phyloP scores from a whole-genome alignment of 257 asterid species.

The Fraxinus excelsior region DNA sequence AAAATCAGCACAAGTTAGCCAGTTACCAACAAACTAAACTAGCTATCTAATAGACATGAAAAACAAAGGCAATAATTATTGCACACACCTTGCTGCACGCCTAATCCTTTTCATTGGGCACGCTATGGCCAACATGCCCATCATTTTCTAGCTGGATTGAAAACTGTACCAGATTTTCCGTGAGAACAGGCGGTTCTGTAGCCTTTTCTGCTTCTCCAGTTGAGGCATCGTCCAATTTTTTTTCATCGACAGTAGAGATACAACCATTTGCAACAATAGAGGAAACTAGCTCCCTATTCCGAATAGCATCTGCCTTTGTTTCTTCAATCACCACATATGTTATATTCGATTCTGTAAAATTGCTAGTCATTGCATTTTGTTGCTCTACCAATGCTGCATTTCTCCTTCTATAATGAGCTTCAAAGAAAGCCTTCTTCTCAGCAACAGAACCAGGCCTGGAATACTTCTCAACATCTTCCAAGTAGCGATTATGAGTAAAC shows the following conservation, averaged over 20 bases:
- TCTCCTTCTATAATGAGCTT: slow-evolving; percentile 77
- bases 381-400: slow-evolving; percentile 67
- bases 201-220: slow-evolving; percentile 28
- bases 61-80: slow-evolving; percentile 4
- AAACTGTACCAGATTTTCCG: slow-evolving; percentile 30
- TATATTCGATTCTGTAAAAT: slow-evolving; percentile 22
- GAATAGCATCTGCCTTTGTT: slow-evolving; percentile 26
- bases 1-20: slow-evolving; percentile 23
- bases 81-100: slow-evolving; percentile 30
- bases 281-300: background rate
- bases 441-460: slow-evolving; percentile 94
- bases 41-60: slow-evolving; percentile 8
- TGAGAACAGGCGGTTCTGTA: slow-evolving; percentile 25
- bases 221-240: slow-evolving; percentile 25
- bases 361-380: slow-evolving; percentile 36
- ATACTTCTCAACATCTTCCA: slow-evolving; percentile 78
- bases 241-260: slow-evolving; percentile 22
- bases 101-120: slow-evolving; percentile 26
- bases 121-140: slow-evolving; percentile 22
- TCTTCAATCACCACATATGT: slow-evolving; percentile 27
- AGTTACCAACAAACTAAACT: slow-evolving; percentile 19
- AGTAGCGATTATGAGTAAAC: slow-evolving; percentile 74
- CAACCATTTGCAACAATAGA: slow-evolving; percentile 12
- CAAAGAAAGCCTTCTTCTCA: slow-evolving; percentile 89
- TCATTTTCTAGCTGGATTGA: slow-evolving; percentile 25